These are phyloP conservation scores for Penicillium daleae DNA, from an alignment of 495 filamentous ascomycete genomes.

Conservation along the genomic window DNA sequence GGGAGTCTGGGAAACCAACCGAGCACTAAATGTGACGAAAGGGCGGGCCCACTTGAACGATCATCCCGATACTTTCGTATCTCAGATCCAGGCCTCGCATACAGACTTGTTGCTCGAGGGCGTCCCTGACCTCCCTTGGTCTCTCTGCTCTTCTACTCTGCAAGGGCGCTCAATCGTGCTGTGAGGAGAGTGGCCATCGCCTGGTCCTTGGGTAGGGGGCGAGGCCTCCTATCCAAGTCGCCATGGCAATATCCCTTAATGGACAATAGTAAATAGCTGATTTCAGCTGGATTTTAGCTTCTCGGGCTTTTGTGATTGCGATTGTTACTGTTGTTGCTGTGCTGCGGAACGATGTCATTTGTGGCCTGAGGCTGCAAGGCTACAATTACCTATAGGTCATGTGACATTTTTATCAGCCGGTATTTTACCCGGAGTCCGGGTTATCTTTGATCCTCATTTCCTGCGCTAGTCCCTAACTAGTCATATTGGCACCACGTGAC, in stretches of 20 bases:
- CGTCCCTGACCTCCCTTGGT: conserved; percentile 15
- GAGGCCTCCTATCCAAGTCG: conserved; percentile 22
- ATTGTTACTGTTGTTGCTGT: not conserved
- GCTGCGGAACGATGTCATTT: conserved; percentile 24
- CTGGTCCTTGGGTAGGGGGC: conserved; percentile 15
- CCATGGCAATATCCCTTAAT: conserved; percentile 27
- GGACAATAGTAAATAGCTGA: conserved; percentile 16
- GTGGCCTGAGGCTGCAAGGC: conserved; percentile 18
- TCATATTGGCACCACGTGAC: conserved; percentile 39
- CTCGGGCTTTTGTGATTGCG: conserved; percentile 12
- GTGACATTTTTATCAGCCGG: not conserved
- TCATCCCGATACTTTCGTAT: conserved; percentile 13
- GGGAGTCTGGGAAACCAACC: conserved; percentile 43
- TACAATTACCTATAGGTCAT: not conserved
- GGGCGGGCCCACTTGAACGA: conserved; percentile 22
- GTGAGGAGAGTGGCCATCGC: conserved; percentile 21
- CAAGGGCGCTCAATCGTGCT: conserved; percentile 25
- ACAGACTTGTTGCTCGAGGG: conserved; percentile 1
- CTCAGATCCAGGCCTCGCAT: conserved; percentile 22
- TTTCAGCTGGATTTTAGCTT: conserved; percentile 20
- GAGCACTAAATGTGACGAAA: conserved; percentile 22
- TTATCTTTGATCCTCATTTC: not conserved
- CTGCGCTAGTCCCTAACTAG: conserved; percentile 9
- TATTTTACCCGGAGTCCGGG: not conserved
- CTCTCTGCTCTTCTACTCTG: conserved; percentile 20